Evolutionary conservation across 805 yeast genomes (phyloP).

Genomic region (Debaryomyces tyrocola): DNA sequence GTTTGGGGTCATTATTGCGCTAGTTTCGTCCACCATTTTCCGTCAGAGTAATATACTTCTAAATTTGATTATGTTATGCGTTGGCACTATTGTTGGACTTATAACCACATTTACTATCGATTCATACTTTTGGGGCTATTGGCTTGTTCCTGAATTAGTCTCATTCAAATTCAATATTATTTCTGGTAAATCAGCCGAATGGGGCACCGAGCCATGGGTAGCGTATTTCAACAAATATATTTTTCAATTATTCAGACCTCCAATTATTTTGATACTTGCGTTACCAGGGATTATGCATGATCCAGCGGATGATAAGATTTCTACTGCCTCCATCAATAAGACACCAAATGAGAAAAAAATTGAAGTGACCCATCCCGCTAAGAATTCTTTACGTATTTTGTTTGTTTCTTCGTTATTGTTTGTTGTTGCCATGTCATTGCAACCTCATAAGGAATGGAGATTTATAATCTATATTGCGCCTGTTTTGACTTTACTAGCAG

Average conservation of each 20-base stretch:
- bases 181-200: slow-evolving; percentile 67
- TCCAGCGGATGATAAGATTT: slow-evolving; percentile 32
- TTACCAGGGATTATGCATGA: slow-evolving; percentile 45
- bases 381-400: slow-evolving; percentile 43
- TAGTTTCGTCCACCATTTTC: slow-evolving; percentile 44
- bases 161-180: slow-evolving; percentile 75
- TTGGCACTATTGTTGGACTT: slow-evolving; percentile 56
- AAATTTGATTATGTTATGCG: slow-evolving; percentile 36
- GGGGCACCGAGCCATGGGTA: slow-evolving; percentile 82
- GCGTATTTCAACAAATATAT: slow-evolving; percentile 63
- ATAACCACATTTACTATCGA: slow-evolving; percentile 55
- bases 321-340: not conserved
- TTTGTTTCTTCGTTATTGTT: slow-evolving; percentile 53
- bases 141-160: slow-evolving; percentile 70
- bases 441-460: slow-evolving; percentile 95
- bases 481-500: slow-evolving; percentile 59
- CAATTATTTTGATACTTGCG: slow-evolving; percentile 42
- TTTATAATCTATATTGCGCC: slow-evolving; percentile 80
- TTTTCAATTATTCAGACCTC: slow-evolving; percentile 36
- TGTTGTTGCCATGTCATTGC: slow-evolving; percentile 67
- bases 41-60: slow-evolving; percentile 46
- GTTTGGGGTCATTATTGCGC: slow-evolving; percentile 48
- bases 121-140: slow-evolving; percentile 69
- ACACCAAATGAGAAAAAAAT: slow-evolving; percentile 11
- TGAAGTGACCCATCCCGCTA: slow-evolving; percentile 27